Conservation (phyloP, 2,329 filamentous ascomycete genomes). For the Dactylonectria macrodidyma region DNA sequence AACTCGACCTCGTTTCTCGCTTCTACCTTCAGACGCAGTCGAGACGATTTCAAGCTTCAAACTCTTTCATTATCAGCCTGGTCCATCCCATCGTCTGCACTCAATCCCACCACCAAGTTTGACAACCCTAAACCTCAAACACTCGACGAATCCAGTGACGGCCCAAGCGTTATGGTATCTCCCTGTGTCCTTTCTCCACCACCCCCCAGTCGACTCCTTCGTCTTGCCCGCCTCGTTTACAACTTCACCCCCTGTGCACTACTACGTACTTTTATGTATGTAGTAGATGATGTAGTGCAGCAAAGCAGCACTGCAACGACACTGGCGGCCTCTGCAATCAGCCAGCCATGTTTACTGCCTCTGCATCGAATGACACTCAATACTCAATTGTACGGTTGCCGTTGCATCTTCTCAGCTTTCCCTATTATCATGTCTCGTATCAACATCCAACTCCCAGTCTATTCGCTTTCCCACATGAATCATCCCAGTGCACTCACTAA, state of each 20-base stretch:
- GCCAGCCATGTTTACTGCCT: no score
- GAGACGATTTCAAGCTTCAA: constrained; percentile 7
- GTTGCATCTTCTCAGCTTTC: constrained; percentile 12
- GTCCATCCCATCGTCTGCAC: background rate
- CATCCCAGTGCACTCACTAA: constrained; percentile 38
- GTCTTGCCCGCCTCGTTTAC: constrained; percentile 9
- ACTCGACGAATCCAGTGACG: constrained; percentile 1
- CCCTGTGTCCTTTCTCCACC: constrained; percentile 27
- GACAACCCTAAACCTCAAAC: constrained; percentile 19
- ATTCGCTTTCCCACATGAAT: constrained; percentile 23
- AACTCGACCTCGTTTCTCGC: background rate
- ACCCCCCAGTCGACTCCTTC: constrained; percentile 1
- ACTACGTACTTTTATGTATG: no score
- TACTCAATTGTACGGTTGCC: no score
- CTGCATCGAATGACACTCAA: no score
- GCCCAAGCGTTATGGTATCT: constrained; percentile 25
- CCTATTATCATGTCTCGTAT: constrained; percentile 24
- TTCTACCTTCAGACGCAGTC: constrained; percentile 13
- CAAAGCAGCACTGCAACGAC: no score
- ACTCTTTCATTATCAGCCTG: background rate
- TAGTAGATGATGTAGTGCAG: no score
- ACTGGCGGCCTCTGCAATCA: no score
- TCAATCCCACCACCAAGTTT: constrained; percentile 17
- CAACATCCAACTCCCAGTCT: constrained; percentile 39
- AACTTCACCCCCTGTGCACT: constrained; percentile 23